Percentiles rank a stretch among this genome's conserved stretches.
Evolutionary conservation across 2,329 filamentous ascomycete genomes (phyloP).

Genomic region (Fusarium sp.): DNA sequence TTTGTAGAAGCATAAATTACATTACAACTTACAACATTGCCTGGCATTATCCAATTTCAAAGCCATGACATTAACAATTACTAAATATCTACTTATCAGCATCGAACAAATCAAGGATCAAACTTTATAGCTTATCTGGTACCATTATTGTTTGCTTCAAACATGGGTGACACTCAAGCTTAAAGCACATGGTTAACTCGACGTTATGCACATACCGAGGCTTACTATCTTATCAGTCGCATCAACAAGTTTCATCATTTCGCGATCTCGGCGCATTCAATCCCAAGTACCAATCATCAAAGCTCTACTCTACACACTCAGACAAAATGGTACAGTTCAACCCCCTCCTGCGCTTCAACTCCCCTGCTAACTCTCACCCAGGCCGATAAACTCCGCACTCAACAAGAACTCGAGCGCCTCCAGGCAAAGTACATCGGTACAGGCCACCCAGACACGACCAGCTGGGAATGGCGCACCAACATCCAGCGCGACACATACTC

Average conservation of each 20-base stretch:
- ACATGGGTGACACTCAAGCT: not conserved
- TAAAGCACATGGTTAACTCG: too few relatives aligned
- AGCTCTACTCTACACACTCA: constrained; percentile 2
- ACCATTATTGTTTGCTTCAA: not conserved
- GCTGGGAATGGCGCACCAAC: constrained; percentile 97
- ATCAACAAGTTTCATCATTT: constrained; percentile 26
- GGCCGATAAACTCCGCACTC: constrained; percentile 98
- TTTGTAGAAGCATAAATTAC: too few relatives aligned
- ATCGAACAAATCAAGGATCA: too few relatives aligned
- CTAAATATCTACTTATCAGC: too few relatives aligned
- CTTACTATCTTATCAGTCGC: constrained; percentile 15
- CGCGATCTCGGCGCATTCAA: constrained; percentile 10
- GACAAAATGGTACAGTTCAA: constrained; percentile 44
- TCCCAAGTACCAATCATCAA: not conserved
- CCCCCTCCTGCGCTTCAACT: not conserved
- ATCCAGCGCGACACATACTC: constrained; percentile 94
- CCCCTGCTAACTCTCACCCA: constrained; percentile 48
- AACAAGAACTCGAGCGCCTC: constrained; percentile 96
- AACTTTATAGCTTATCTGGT: too few relatives aligned
- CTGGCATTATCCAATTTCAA: too few relatives aligned
- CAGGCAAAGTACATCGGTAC: constrained; percentile 97
- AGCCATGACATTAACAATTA: too few relatives aligned
- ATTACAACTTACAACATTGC: too few relatives aligned
- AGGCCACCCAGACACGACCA: constrained; percentile 95
- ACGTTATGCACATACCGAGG: constrained; percentile 33